Percentiles rank a stretch among this genome's conserved stretches.
These are phyloP conservation scores for Saturnispora serradocipensis DNA, from an alignment of 805 yeast genomes.

Conservation along the genomic window DNA sequence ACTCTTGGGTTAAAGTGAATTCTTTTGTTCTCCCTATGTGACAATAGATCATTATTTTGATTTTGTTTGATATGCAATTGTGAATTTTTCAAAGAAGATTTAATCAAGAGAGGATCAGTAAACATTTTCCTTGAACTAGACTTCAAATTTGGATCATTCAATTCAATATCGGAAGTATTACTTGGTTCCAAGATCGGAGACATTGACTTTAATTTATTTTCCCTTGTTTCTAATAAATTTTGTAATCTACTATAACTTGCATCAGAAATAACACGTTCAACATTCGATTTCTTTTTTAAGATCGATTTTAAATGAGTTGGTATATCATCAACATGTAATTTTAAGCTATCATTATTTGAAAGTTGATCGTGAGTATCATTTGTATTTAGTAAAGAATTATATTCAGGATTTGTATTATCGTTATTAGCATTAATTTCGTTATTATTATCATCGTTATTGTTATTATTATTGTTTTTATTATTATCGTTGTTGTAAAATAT, in stretches of 20 bases:
- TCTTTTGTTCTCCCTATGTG: slow-evolving; percentile 32
- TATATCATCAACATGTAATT: neutral
- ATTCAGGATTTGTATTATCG: neutral
- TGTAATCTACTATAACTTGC: slow-evolving; percentile 30
- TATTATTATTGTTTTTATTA: neutral
- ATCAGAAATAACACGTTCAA: slow-evolving; percentile 68
- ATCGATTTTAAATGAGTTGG: slow-evolving; percentile 61
- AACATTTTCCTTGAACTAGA: slow-evolving; percentile 10
- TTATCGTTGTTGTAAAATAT: slow-evolving; percentile 1
- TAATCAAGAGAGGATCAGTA: slow-evolving; percentile 5
- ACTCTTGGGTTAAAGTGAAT: slow-evolving; percentile 93
- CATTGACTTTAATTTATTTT: slow-evolving; percentile 23
- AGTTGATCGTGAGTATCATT: slow-evolving; percentile 1
- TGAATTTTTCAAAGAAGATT: slow-evolving; percentile 13
- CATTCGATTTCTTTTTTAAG: slow-evolving; percentile 74
- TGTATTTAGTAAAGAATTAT: slow-evolving; percentile 1
- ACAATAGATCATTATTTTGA: neutral
- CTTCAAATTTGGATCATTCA: slow-evolving; percentile 7
- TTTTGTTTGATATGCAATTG: slow-evolving; percentile 7
- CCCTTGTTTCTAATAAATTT: slow-evolving; percentile 23
- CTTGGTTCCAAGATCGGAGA: slow-evolving; percentile 26
- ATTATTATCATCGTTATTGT: neutral
- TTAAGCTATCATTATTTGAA: slow-evolving; percentile 6
- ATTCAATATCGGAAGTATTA: slow-evolving; percentile 10
- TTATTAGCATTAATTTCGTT: neutral